phyloP scores from a whole-genome alignment of 768 basidiomycete species.

The Sarcodon aspratus region DNA sequence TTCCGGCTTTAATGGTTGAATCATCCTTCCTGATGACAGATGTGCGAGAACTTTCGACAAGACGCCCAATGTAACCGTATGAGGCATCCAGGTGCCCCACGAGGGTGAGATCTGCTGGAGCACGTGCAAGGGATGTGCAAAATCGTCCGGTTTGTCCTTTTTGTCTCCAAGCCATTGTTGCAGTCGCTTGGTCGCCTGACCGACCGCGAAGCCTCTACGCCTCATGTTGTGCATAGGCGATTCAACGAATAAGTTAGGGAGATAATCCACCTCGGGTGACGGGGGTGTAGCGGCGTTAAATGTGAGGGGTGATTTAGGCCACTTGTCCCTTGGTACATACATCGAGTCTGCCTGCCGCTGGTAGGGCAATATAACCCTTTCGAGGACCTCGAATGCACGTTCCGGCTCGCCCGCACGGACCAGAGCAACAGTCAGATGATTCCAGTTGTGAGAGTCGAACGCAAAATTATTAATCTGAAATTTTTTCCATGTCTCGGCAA shows the following conservation, averaged over 20 bases:
- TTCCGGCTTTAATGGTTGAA: conserved; percentile 27
- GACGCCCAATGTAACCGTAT: conserved; percentile 33
- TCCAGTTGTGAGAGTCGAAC: conserved; percentile 90
- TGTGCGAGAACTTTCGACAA: conserved; percentile 34
- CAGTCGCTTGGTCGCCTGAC: conserved; percentile 2
- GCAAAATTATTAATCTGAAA: conserved; percentile 53
- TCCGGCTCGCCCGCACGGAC: conserved; percentile 74
- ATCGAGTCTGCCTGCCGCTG: conserved; percentile 18
- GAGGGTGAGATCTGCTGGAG: conserved; percentile 52
- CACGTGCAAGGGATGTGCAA: conserved; percentile 46
- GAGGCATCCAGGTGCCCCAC: conserved; percentile 61
- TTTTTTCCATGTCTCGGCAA: conserved; percentile 57
- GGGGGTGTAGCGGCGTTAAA: conserved; percentile 7
- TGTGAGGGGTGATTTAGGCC: conserved; percentile 15
- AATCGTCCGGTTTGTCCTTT: conserved; percentile 24
- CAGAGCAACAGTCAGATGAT: conserved; percentile 65
- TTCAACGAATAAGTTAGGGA: conserved; percentile 4
- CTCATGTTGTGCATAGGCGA: conserved; percentile 5
- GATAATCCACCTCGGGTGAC: conserved; percentile 7
- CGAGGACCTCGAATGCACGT: conserved; percentile 74
- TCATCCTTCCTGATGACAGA: conserved; percentile 37
- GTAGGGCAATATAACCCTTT: conserved; percentile 62
- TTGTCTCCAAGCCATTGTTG: conserved; percentile 2
- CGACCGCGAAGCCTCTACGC: conserved; percentile 1
- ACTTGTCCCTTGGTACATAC: conserved; percentile 6